Evolutionary conservation across 257 asterid species (phyloP).

Genomic region (Fraxinus americana): DNA sequence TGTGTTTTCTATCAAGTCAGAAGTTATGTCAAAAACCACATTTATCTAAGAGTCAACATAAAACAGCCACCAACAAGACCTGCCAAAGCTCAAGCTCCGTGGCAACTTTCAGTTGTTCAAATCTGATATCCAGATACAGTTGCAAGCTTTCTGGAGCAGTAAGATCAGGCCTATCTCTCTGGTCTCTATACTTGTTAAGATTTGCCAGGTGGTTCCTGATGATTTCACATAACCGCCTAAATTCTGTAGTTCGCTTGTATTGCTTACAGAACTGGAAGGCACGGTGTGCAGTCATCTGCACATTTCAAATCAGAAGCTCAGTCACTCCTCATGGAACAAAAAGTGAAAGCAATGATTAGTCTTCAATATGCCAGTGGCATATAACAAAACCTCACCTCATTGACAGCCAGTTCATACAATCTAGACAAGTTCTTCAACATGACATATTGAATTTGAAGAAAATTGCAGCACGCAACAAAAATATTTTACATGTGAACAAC

Average conservation of each 20-base stretch:
- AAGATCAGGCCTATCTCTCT: constrained; percentile 93
- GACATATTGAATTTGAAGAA: background rate
- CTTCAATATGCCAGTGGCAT: background rate
- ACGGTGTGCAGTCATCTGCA: constrained; percentile 95
- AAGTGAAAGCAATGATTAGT: background rate
- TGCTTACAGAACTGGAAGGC: constrained; percentile 98
- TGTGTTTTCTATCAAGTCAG: constrained; percentile 2
- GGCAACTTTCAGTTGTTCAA: constrained; percentile 91
- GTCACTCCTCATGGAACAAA: background rate
- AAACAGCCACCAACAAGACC: constrained; percentile 45
- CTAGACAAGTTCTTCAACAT: background rate
- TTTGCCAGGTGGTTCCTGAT: constrained; percentile 87
- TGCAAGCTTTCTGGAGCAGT: constrained; percentile 88
- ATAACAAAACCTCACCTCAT: background rate
- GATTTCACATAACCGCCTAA: constrained; percentile 87
- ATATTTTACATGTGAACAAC: background rate
- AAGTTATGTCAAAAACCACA: background rate
- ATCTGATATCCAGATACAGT: constrained; percentile 86
- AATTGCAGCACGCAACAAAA: background rate
- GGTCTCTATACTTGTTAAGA: constrained; percentile 91
- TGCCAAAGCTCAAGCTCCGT: constrained; percentile 96
- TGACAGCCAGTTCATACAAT: background rate
- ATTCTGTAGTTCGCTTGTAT: constrained; percentile 87
- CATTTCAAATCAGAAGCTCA: constrained; percentile 17
- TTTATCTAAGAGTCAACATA: background rate